Conservation (phyloP, 2,329 filamentous ascomycete genomes). For the Phialophora expanda region DNA sequence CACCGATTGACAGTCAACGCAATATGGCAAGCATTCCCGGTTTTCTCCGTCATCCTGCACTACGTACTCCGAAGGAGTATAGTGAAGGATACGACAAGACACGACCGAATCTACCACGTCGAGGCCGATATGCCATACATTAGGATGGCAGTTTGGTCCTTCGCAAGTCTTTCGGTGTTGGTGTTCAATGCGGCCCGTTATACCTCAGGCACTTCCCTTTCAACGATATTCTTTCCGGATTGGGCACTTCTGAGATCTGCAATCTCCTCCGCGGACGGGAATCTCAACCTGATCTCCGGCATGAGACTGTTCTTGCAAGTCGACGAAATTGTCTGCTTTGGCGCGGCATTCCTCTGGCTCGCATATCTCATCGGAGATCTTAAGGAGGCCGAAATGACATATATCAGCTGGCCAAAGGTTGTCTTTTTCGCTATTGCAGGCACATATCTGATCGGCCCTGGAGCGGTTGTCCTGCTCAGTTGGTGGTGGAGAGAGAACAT, state of each 20-base stretch:
- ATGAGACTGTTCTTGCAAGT: slow-evolving; percentile 20
- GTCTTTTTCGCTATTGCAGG: slow-evolving; percentile 30
- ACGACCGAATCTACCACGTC: slow-evolving; percentile 19
- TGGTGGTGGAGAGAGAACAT: slow-evolving; percentile 47
- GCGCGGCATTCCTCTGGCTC: slow-evolving; percentile 42
- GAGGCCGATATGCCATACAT: slow-evolving; percentile 18
- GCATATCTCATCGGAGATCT: slow-evolving; percentile 44
- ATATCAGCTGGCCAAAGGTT: slow-evolving; percentile 39
- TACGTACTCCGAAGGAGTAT: slow-evolving; percentile 16
- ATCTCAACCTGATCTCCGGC: slow-evolving; percentile 34
- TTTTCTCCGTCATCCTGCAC: slow-evolving; percentile 18
- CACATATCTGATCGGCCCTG: slow-evolving; percentile 42
- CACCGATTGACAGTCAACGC: slow-evolving; percentile 36
- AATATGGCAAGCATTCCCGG: slow-evolving; percentile 38
- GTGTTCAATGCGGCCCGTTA: slow-evolving; percentile 7
- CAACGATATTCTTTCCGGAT: slow-evolving; percentile 10
- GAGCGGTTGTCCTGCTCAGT: slow-evolving; percentile 41
- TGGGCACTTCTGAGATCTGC: slow-evolving; percentile 3
- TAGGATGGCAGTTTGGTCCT: neutral
- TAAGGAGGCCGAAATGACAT: slow-evolving; percentile 43
- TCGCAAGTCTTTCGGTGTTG: slow-evolving; percentile 12
- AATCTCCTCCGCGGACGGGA: slow-evolving; percentile 38
- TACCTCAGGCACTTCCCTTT: neutral
- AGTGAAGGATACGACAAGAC: slow-evolving; percentile 15
- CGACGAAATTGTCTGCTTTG: slow-evolving; percentile 17